These are phyloP conservation scores for Gracilaria gracilis DNA, from an alignment of 23 red algal genomes.

Conservation along the genomic window DNA sequence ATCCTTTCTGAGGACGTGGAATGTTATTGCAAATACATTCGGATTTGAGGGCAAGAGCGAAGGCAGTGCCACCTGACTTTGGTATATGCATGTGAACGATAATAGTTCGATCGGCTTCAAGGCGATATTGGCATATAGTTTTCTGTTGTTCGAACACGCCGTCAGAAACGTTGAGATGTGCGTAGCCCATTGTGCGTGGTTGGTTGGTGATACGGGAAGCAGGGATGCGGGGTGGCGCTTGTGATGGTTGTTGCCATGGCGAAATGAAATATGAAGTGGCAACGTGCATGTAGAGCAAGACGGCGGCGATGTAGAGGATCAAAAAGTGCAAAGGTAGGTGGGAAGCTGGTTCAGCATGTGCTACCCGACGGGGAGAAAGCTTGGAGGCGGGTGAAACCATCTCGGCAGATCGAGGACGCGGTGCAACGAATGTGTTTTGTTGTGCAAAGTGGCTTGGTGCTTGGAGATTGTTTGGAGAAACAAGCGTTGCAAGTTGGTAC, in stretches of 20 bases:
- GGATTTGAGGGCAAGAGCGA: conserved; percentile 52
- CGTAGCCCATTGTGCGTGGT: background rate
- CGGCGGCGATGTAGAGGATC: conserved; percentile 2
- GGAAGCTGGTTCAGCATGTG: background rate
- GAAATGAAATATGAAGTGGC: background rate
- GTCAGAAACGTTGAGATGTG: conserved; percentile 25
- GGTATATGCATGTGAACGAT: conserved; percentile 69
- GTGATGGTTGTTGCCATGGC: background rate
- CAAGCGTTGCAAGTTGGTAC: background rate
- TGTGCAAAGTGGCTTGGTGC: background rate
- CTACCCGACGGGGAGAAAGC: background rate
- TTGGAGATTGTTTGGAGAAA: background rate
- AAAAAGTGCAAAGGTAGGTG: conserved; percentile 17
- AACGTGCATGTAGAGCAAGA: conserved; percentile 25
- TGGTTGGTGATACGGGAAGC: background rate
- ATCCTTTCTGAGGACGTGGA: conserved; percentile 58
- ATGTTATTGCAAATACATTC: conserved; percentile 51
- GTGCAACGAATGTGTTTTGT: background rate
- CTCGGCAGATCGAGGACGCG: background rate
- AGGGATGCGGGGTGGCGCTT: background rate
- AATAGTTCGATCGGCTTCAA: conserved; percentile 34
- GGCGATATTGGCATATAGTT: conserved; percentile 33
- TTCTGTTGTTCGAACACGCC: conserved; percentile 12
- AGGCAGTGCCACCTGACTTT: conserved; percentile 56
- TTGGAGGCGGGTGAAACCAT: background rate